Evolutionary conservation across 176 grass and related monocot species (phyloP).

Genomic region (Miscanthus lutarioriparius): DNA sequence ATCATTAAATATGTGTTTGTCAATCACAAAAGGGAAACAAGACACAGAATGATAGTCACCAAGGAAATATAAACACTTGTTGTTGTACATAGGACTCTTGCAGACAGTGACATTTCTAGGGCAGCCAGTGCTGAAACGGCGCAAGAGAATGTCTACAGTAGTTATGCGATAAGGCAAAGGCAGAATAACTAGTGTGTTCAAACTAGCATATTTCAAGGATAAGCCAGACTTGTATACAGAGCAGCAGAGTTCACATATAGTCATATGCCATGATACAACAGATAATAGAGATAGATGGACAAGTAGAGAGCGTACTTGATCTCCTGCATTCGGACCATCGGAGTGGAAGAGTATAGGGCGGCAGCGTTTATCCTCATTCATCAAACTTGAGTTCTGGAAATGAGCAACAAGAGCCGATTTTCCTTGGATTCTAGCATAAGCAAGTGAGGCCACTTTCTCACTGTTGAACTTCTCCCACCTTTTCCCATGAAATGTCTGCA

Average conservation of each 20-base stretch:
- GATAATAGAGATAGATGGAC: constrained; percentile 13
- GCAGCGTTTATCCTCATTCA: constrained; percentile 99
- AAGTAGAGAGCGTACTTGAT: constrained; percentile 66
- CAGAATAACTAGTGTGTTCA: background rate
- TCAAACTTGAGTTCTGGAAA: constrained; percentile 96
- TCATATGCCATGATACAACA: constrained; percentile 8
- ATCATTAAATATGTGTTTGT: too few relatives aligned
- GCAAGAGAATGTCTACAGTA: background rate
- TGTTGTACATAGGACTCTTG: background rate
- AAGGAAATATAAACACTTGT: too few relatives aligned
- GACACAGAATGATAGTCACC: too few relatives aligned
- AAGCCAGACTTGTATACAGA: background rate
- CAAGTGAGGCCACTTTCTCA: constrained; percentile 95
- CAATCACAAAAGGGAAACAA: too few relatives aligned
- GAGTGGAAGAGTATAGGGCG: constrained; percentile 97
- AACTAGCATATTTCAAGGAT: background rate
- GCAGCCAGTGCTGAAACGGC: background rate
- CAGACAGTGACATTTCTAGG: background rate
- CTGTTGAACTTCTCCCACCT: constrained; percentile 99
- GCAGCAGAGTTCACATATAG: background rate
- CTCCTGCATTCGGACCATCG: constrained; percentile 91
- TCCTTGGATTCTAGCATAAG: constrained; percentile 98
- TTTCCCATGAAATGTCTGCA: constrained; percentile 88
- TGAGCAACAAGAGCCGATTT: constrained; percentile 80
- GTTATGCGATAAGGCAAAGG: background rate